A percentile compares a stretch with the other conserved stretches of the same genome.
phyloP scores from a whole-genome alignment of 768 basidiomycete genomes.

The Suillus variegatus region DNA sequence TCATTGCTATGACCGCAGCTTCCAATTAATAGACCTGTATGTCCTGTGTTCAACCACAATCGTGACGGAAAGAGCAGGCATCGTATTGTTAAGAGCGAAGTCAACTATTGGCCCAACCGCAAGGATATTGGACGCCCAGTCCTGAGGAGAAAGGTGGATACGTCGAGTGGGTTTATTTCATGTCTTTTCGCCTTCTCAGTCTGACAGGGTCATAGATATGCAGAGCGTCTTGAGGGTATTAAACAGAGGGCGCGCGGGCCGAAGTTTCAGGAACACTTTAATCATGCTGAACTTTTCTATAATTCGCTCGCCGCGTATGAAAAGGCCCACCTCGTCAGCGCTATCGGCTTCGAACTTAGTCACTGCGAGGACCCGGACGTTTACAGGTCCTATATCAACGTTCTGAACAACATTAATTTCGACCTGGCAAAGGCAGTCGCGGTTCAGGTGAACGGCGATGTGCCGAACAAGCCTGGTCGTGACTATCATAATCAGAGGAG shows the following conservation, averaged over 20 bases:
- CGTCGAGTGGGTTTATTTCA: slow-evolving; percentile 42
- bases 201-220: slow-evolving; percentile 37
- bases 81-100: slow-evolving; percentile 53
- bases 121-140: slow-evolving; percentile 50
- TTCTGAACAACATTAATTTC: slow-evolving; percentile 73
- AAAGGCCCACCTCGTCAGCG: slow-evolving; percentile 67
- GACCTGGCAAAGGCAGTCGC: slow-evolving; percentile 74
- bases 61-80: slow-evolving; percentile 62
- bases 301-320: slow-evolving; percentile 76
- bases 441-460: slow-evolving; percentile 56
- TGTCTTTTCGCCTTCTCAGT: slow-evolving; percentile 10
- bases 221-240: slow-evolving; percentile 52
- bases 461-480: slow-evolving; percentile 52
- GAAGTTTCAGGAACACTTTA: slow-evolving; percentile 78
- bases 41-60: slow-evolving; percentile 71
- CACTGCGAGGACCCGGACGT: slow-evolving; percentile 80
- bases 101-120: slow-evolving; percentile 89
- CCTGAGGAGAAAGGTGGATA: slow-evolving; percentile 57
- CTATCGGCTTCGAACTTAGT: slow-evolving; percentile 80
- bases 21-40: slow-evolving; percentile 81
- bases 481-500: slow-evolving; percentile 60
- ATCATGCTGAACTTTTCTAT: slow-evolving; percentile 78
- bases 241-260: slow-evolving; percentile 62
- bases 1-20: slow-evolving; percentile 40
- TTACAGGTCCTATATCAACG: slow-evolving; percentile 63